Conservation (phyloP, 2,329 filamentous ascomycete genomes). For the Paecilomyces dactylethromorphus region DNA sequence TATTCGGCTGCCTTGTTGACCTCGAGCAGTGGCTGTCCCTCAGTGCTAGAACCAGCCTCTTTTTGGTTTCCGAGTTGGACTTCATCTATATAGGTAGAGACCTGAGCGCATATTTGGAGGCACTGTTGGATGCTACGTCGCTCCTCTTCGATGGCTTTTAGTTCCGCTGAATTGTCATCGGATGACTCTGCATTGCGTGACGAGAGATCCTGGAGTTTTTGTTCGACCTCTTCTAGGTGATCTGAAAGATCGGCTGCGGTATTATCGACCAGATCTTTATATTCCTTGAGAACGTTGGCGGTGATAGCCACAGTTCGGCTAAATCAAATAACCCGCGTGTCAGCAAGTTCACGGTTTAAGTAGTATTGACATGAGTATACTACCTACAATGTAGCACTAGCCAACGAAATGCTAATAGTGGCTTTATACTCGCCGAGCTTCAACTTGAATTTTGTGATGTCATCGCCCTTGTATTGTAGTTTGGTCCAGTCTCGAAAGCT, state of each 20-base stretch:
- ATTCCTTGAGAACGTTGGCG: conserved; percentile 18
- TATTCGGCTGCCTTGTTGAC: too few relatives aligned
- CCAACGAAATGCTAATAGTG: conserved; percentile 20
- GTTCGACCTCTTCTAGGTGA: conserved; percentile 22
- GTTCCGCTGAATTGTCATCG: not conserved
- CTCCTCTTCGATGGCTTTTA: conserved; percentile 24
- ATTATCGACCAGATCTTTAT: conserved; percentile 26
- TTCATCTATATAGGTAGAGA: conserved; percentile 24
- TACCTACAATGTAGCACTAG: conserved; percentile 18
- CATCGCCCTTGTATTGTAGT: conserved; percentile 9
- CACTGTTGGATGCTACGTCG: conserved; percentile 28
- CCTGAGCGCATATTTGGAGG: conserved; percentile 25
- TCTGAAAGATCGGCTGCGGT: conserved; percentile 29
- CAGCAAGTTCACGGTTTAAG: not conserved
- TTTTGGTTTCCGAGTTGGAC: conserved; percentile 10
- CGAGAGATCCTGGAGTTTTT: conserved; percentile 19
- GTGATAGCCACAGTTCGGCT: conserved; percentile 14
- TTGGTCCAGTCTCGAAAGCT: conserved; percentile 13
- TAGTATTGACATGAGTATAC: conserved; percentile 3
- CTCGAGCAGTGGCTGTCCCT: too few relatives aligned
- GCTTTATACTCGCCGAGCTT: conserved; percentile 17
- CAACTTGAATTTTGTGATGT: conserved; percentile 14
- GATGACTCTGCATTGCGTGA: conserved; percentile 1
- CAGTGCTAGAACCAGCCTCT: too few relatives aligned
- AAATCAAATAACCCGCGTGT: conserved; percentile 1